Evolutionary conservation across 108 stramenopile species (phyloP).

Genomic region (Stephanodiscus triporus): DNA sequence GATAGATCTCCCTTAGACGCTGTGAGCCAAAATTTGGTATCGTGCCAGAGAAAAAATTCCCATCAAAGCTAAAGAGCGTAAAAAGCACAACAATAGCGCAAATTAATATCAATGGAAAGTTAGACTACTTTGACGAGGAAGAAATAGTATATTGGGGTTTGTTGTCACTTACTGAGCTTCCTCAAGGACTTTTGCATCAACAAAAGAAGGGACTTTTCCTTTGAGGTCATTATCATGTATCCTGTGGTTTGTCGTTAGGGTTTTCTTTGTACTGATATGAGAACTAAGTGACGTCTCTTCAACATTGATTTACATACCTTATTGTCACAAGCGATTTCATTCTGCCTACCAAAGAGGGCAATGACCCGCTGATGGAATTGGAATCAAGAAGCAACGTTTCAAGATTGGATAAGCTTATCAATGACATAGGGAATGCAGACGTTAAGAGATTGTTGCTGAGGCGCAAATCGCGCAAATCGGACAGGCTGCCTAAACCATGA

Average conservation of each 20-base stretch:
- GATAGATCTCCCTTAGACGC: conserved; percentile 40
- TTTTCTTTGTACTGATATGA: background rate
- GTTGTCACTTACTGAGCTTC: conserved; percentile 30
- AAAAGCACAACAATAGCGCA: too few relatives aligned
- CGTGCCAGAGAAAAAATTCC: conserved; percentile 41
- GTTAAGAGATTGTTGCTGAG: conserved; percentile 50
- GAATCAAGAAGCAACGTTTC: conserved; percentile 31
- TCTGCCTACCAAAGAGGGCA: conserved; percentile 21
- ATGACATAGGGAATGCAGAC: conserved; percentile 35
- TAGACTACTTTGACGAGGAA: background rate
- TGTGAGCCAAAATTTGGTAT: conserved; percentile 46
- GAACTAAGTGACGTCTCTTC: background rate
- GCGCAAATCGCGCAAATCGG: conserved; percentile 31
- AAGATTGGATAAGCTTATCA: conserved; percentile 41
- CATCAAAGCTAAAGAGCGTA: conserved; percentile 31
- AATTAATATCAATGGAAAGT: background rate
- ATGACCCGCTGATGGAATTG: conserved; percentile 42
- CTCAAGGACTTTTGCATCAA: conserved; percentile 24
- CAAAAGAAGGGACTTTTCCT: conserved; percentile 37
- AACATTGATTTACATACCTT: conserved; percentile 1
- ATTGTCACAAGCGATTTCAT: conserved; percentile 32
- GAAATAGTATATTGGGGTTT: background rate
- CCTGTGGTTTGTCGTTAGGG: conserved; percentile 3
- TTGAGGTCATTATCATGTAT: conserved; percentile 41
- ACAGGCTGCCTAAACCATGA: conserved; percentile 45